phyloP scores from a whole-genome alignment of 2,329 filamentous ascomycete genomes.

The Ilyonectria sp. region DNA sequence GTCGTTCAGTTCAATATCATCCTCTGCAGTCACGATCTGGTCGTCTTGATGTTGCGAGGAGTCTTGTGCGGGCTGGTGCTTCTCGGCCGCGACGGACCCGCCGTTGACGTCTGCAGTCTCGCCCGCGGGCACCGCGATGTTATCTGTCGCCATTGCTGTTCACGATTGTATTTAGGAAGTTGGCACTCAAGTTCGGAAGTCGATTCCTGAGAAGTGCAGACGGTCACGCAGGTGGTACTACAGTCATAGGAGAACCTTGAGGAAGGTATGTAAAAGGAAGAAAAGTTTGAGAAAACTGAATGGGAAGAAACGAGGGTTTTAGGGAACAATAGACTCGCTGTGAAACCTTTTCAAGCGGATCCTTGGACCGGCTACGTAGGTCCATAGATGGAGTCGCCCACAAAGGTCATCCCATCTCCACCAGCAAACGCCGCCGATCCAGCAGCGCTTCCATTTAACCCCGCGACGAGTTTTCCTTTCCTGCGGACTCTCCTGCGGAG shows the following conservation, averaged over 20 bases:
- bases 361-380: not conserved
- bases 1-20: not conserved
- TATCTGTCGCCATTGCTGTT: not conserved
- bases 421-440: not conserved
- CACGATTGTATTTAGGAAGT: not conserved
- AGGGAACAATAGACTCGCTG: not conserved
- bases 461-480: not conserved
- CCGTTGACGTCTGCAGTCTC: not conserved
- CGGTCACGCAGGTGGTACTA: too few species aligned
- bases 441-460: not conserved
- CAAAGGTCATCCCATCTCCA: not conserved
- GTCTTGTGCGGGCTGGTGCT: not conserved
- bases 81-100: not conserved
- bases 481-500: not conserved
- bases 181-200: not conserved
- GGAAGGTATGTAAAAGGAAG: not conserved
- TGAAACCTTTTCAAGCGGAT: conserved; percentile 5
- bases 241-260: not conserved
- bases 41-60: not conserved
- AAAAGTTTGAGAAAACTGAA: not conserved
- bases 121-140: not conserved
- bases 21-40: not conserved
- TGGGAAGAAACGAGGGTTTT: not conserved
- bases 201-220: not conserved
- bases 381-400: conserved; percentile 4